Conservation (phyloP, 129 eudicot species). For the Ambrosia artemisiifolia region DNA sequence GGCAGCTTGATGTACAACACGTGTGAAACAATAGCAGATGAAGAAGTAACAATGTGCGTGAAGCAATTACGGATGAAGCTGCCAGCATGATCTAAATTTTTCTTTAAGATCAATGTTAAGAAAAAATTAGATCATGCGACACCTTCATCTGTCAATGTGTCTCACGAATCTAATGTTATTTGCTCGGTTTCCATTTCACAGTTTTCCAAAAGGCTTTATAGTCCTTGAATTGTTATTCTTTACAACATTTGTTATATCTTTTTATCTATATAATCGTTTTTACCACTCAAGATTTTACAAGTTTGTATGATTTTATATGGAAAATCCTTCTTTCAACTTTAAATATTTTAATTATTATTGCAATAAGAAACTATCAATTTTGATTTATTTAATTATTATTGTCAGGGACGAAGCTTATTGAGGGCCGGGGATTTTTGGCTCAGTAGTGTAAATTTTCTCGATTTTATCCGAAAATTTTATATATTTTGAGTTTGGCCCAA, state of each 20-base stretch:
- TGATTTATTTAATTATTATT: too few species aligned
- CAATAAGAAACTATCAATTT: too few species aligned
- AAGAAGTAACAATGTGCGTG: neutral
- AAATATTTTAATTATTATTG: neutral
- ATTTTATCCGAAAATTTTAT: too few species aligned
- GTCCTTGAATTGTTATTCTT: neutral
- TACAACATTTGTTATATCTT: neutral
- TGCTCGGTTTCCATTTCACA: neutral
- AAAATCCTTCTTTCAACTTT: neutral
- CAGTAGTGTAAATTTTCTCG: too few species aligned
- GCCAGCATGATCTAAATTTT: constrained; percentile 37
- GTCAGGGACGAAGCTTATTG: too few species aligned
- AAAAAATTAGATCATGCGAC: constrained; percentile 23
- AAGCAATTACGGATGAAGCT: constrained; percentile 30
- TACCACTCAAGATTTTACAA: neutral
- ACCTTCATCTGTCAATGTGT: constrained; percentile 19
- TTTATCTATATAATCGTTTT: neutral
- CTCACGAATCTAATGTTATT: constrained; percentile 1
- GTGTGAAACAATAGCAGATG: constrained; percentile 17
- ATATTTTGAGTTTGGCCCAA: too few species aligned
- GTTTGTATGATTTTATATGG: neutral
- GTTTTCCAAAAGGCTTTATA: neutral
- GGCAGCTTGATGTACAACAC: neutral
- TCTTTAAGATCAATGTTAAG: neutral
- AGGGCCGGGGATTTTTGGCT: too few species aligned